These are phyloP conservation scores for Neofusicoccum ribis DNA, from an alignment of 2,329 filamentous ascomycete species.

Conservation along the genomic window DNA sequence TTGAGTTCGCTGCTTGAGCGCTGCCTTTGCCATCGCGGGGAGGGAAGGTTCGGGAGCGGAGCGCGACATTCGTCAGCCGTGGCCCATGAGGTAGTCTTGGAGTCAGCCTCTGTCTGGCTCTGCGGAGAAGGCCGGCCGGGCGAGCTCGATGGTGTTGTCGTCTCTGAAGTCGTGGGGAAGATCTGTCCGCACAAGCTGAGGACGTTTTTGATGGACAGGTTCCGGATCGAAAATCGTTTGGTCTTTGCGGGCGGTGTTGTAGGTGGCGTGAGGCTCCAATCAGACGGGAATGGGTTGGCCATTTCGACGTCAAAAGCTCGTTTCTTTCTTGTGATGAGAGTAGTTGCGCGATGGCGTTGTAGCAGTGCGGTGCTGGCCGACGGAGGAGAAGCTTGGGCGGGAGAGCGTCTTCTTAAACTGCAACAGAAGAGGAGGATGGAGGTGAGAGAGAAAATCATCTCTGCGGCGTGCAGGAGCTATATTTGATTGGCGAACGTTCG, in stretches of 20 bases:
- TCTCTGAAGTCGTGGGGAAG: background rate
- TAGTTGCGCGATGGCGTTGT: background rate
- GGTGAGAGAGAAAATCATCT: background rate
- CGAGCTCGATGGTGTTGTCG: too few relatives aligned
- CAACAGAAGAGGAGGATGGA: background rate
- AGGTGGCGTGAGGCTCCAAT: background rate
- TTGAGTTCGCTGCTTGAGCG: background rate
- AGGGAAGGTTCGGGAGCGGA: background rate
- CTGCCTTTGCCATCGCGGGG: background rate
- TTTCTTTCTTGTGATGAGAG: background rate
- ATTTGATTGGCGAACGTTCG: background rate
- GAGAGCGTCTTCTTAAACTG: background rate
- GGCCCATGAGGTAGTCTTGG: too few relatives aligned
- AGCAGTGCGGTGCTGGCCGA: background rate
- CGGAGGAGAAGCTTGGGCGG: background rate
- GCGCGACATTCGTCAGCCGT: background rate
- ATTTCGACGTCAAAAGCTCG: background rate
- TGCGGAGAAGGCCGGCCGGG: too few relatives aligned
- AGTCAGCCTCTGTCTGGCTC: too few relatives aligned
- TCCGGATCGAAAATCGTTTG: background rate
- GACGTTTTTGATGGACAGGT: background rate
- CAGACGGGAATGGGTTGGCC: background rate
- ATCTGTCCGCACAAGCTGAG: background rate
- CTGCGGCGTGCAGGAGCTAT: conserved; percentile 2
- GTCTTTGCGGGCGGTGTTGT: background rate